Evolutionary conservation across 495 filamentous ascomycete genomes (phyloP).

Genomic region (Aspergillus sclerotioniger): DNA sequence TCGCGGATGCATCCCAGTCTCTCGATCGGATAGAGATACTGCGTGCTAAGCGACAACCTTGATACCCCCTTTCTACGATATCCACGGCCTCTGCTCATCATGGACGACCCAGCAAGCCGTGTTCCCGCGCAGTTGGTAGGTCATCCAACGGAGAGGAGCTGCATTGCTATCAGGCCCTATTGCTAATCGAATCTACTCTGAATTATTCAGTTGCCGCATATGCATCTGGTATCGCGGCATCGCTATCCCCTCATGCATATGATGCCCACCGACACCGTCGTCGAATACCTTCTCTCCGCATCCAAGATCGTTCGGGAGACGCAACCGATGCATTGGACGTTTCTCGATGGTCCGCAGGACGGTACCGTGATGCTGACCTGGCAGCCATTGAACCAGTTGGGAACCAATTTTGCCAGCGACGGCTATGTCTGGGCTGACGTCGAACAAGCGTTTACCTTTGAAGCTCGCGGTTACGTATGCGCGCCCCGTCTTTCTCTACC

Average conservation of each 20-base stretch:
- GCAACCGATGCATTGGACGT: conserved; percentile 86
- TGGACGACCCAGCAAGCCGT: conserved; percentile 65
- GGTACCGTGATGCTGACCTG: conserved; percentile 80
- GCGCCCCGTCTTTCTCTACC: neutral
- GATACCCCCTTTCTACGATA: conserved; percentile 1
- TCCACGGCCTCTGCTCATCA: conserved; percentile 32
- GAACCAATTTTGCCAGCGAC: conserved; percentile 76
- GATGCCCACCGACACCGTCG: conserved; percentile 66
- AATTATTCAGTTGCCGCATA: conserved; percentile 66
- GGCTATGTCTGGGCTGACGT: conserved; percentile 85
- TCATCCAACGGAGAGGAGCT: conserved; percentile 4
- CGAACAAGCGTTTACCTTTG: conserved; percentile 67
- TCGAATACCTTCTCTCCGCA: conserved; percentile 75
- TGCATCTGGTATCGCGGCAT: conserved; percentile 78
- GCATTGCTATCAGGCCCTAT: conserved; percentile 11
- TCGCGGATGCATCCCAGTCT: conserved; percentile 15
- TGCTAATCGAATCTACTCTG: conserved; percentile 1
- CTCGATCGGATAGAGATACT: neutral
- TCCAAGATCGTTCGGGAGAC: conserved; percentile 72
- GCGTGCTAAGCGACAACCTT: conserved; percentile 18
- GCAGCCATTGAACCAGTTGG: conserved; percentile 70
- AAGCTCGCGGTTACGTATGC: conserved; percentile 75
- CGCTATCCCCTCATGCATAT: conserved; percentile 66
- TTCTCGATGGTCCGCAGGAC: conserved; percentile 76
- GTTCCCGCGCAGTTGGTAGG: conserved; percentile 62